phyloP scores from a whole-genome alignment of 768 basidiomycete genomes.

The Leccinellum rugosiceps region DNA sequence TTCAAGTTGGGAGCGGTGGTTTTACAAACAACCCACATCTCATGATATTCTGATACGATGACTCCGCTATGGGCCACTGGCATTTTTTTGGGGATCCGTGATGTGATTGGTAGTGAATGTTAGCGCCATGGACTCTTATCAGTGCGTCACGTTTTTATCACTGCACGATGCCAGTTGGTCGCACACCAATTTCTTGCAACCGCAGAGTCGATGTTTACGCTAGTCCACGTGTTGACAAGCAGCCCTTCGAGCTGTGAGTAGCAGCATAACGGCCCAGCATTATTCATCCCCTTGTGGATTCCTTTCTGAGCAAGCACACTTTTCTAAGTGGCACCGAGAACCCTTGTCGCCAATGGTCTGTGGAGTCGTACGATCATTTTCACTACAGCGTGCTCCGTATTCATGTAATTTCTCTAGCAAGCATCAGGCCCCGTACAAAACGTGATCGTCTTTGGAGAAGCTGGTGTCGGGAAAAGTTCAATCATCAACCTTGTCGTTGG shows the following conservation, averaged over 20 bases:
- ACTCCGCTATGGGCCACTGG: not conserved
- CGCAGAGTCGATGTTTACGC: not conserved
- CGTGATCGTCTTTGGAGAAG: constrained; percentile 44
- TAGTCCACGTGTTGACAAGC: not conserved
- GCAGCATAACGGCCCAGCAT: not conserved
- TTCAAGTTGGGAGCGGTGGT: not conserved
- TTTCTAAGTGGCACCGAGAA: not conserved
- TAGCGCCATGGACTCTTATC: not conserved
- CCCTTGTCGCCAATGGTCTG: constrained; percentile 11
- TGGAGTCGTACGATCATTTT: not conserved
- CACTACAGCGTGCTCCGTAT: not conserved
- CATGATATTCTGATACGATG: not conserved
- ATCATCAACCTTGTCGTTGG: constrained; percentile 39
- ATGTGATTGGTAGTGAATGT: not conserved
- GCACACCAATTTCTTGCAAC: not conserved
- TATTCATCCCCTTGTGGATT: not conserved
- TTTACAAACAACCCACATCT: not conserved
- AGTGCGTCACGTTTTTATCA: not conserved
- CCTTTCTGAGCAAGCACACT: not conserved
- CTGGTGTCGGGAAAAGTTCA: constrained; percentile 42
- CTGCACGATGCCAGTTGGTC: not conserved
- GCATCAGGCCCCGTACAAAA: constrained; percentile 21
- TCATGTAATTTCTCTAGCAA: constrained; percentile 5
- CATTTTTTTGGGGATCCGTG: not conserved
- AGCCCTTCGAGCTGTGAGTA: not conserved